Evolutionary conservation across 306 rosid genomes (phyloP).

Genomic region (Fragaria vesca): DNA sequence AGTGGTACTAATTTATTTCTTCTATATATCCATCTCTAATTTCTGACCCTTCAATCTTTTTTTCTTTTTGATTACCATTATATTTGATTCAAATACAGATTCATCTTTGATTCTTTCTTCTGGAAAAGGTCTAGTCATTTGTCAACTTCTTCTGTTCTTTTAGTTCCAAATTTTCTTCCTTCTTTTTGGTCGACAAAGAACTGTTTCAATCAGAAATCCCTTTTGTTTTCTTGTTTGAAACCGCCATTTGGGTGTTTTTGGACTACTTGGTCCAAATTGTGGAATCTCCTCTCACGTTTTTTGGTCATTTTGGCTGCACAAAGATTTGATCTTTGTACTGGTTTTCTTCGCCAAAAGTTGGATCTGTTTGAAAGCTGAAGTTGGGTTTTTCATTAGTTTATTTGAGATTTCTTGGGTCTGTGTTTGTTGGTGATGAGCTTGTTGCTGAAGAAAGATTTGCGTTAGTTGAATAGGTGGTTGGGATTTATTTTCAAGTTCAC

Average conservation of each 20-base stretch:
- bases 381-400: neutral
- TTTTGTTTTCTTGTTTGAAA: conserved; percentile 22
- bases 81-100: conserved; percentile 15
- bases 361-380: conserved; percentile 8
- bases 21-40: neutral
- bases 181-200: neutral
- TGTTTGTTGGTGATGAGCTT: conserved; percentile 17
- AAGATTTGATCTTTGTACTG: neutral
- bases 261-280: conserved; percentile 17
- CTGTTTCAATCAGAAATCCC: conserved; percentile 18
- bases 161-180: conserved; percentile 16
- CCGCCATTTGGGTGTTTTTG: conserved; percentile 16
- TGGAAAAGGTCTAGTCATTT: conserved; percentile 22
- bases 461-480: conserved; percentile 39
- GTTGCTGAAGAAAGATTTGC: conserved; percentile 16
- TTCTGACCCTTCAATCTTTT: conserved; percentile 14
- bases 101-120: conserved; percentile 25
- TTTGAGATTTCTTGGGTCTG: conserved; percentile 10
- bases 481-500: conserved; percentile 44
- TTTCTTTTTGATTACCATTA: conserved; percentile 7
- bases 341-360: conserved; percentile 12
- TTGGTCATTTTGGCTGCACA: conserved; percentile 10
- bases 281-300: neutral
- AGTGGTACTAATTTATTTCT: conserved; percentile 23
- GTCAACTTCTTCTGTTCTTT: conserved; percentile 17